These are phyloP conservation scores for Thelephora ganbajun DNA, from an alignment of 768 basidiomycete species.

Conservation along the genomic window DNA sequence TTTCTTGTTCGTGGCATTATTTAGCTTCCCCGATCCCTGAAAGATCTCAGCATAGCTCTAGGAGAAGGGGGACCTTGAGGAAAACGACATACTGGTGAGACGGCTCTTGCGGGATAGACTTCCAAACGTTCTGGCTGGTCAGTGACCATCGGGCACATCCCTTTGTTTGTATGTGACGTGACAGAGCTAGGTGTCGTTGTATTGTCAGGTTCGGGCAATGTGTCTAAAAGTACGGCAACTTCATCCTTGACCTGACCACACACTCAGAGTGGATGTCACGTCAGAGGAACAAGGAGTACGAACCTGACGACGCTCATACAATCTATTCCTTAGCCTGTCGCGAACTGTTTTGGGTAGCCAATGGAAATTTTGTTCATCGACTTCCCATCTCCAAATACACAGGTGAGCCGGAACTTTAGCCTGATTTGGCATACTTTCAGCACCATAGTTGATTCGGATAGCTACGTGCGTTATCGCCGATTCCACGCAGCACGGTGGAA, in stretches of 20 bases:
- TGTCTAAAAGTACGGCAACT: conserved; percentile 38
- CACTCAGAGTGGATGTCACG: too few relatives aligned
- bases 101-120: too few relatives aligned
- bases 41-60: not conserved
- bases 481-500: conserved; percentile 41
- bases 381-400: conserved; percentile 82
- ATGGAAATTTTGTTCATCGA: conserved; percentile 37
- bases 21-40: conserved; percentile 26
- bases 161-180: too few relatives aligned
- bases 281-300: conserved; percentile 8
- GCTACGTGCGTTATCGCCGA: conserved; percentile 48
- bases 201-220: conserved; percentile 42
- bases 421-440: conserved; percentile 34
- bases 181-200: too few relatives aligned
- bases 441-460: conserved; percentile 67
- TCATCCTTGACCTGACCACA: conserved; percentile 40
- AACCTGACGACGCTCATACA: conserved; percentile 54
- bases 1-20: conserved; percentile 44
- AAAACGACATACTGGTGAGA: conserved; percentile 19
- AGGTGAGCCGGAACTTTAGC: conserved; percentile 47
- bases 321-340: conserved; percentile 47
- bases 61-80: not conserved
- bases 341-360: conserved; percentile 56
- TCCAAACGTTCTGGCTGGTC: too few relatives aligned
- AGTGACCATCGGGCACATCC: too few relatives aligned